A percentile compares a stretch with the other conserved stretches of the same genome.
phyloP scores from a whole-genome alignment of 129 eudicot genomes.

The carrot (Daucus carota) region DNA sequence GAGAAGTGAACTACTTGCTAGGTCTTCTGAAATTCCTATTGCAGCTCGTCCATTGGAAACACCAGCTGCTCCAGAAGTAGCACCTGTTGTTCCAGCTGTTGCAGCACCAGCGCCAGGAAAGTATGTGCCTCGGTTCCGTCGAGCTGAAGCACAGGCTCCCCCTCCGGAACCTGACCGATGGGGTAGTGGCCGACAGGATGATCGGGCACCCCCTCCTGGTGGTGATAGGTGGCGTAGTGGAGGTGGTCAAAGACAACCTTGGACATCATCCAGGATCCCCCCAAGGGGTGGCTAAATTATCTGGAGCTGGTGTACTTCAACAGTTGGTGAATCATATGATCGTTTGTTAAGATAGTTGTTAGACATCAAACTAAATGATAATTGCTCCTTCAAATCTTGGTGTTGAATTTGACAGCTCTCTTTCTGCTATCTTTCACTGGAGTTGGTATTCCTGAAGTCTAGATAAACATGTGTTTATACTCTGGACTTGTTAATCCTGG shows the following conservation, averaged over 20 bases:
- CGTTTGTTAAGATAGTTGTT: neutral
- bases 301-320: neutral
- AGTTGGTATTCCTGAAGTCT: constrained; percentile 8
- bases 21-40: constrained; percentile 16
- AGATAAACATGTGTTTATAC: neutral
- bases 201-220: constrained; percentile 15
- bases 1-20: constrained; percentile 31
- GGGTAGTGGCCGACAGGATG: constrained; percentile 17
- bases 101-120: constrained; percentile 45
- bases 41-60: constrained; percentile 15
- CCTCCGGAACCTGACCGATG: constrained; percentile 26
- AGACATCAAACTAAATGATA: neutral
- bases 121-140: constrained; percentile 50
- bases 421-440: constrained; percentile 6
- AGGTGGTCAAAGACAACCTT: constrained; percentile 8
- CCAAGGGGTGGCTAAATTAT: neutral
- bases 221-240: constrained; percentile 46
- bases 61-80: constrained; percentile 14
- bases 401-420: constrained; percentile 5
- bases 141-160: constrained; percentile 25
- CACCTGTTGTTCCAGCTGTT: constrained; percentile 7
- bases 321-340: neutral
- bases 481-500: neutral
- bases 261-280: constrained; percentile 14
- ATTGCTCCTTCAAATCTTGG: constrained; percentile 24